Conservation (phyloP, 2,329 filamentous ascomycete genomes). For the Fusarium ramigenum region DNA sequence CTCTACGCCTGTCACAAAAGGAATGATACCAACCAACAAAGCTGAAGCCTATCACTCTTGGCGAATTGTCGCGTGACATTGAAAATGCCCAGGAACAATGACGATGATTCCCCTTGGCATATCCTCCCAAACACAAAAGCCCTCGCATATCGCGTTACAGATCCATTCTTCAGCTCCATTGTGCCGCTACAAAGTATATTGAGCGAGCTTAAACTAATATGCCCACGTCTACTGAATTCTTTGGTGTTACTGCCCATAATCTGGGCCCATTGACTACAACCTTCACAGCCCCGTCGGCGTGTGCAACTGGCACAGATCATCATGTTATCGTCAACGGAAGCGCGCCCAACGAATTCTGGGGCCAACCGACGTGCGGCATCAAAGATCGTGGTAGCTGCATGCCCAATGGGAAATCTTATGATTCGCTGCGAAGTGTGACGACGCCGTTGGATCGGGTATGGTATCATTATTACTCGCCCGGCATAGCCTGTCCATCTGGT, state of each 20-base stretch:
- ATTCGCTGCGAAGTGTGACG: accelerated
- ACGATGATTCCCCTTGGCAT: neutral
- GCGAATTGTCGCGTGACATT: neutral
- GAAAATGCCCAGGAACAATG: neutral
- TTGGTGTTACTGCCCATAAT: neutral
- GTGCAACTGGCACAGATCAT: neutral
- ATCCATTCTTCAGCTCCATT: neutral
- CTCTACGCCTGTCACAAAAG: accelerated
- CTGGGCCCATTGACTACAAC: neutral
- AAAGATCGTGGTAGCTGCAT: neutral
- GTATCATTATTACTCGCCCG: neutral
- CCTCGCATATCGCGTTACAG: neutral
- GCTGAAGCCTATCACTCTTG: neutral
- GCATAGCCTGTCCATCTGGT: neutral
- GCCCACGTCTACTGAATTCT: slow-evolving; percentile 4
- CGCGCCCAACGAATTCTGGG: accelerated
- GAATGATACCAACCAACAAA: neutral
- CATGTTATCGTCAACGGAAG: neutral
- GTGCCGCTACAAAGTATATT: neutral
- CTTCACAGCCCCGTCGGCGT: neutral
- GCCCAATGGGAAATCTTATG: neutral
- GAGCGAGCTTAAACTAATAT: neutral
- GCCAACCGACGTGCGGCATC: neutral
- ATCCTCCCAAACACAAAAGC: neutral
- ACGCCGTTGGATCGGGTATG: neutral